Conservation (phyloP, 1,284 basidiomycete species). For the Anthracocystis walkeri region DNA sequence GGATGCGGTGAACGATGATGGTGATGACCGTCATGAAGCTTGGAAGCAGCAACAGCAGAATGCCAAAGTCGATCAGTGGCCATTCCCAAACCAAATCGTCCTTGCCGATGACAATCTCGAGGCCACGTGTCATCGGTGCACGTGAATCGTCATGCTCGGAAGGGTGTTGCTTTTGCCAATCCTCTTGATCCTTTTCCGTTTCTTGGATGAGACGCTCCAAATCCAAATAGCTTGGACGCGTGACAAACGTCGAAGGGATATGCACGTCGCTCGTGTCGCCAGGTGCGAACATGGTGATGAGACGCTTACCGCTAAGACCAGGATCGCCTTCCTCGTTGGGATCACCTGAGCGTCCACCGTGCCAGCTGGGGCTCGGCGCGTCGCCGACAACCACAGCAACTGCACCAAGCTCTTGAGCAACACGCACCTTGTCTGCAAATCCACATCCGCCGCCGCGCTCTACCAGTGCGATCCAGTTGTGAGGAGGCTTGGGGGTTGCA, state of each 20-base stretch:
- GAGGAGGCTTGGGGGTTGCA: slow-evolving; percentile 38
- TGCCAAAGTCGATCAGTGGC: slow-evolving; percentile 64
- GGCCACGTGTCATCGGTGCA: slow-evolving; percentile 30
- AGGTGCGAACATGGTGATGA: slow-evolving; percentile 66
- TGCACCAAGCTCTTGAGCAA: slow-evolving; percentile 65
- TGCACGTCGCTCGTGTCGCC: slow-evolving; percentile 64
- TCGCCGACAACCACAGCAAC: slow-evolving; percentile 68
- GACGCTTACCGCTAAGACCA: slow-evolving; percentile 53
- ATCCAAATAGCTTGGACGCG: slow-evolving; percentile 65
- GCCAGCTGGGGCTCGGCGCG: slow-evolving; percentile 44
- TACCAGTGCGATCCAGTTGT: slow-evolving; percentile 66
- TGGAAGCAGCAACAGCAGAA: slow-evolving; percentile 65
- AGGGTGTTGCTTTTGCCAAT: slow-evolving; percentile 36
- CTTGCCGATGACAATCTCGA: slow-evolving; percentile 63
- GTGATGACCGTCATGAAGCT: slow-evolving; percentile 65
- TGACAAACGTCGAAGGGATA: slow-evolving; percentile 67
- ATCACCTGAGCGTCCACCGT: slow-evolving; percentile 43
- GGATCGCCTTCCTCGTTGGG: slow-evolving; percentile 57
- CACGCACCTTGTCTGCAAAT: slow-evolving; percentile 65
- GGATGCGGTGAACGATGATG: slow-evolving; percentile 62
- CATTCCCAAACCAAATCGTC: slow-evolving; percentile 64
- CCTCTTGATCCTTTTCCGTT: slow-evolving; percentile 52
- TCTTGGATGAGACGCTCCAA: slow-evolving; percentile 60
- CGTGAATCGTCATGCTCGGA: slow-evolving; percentile 15
- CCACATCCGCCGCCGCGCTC: slow-evolving; percentile 64